Percentiles rank a stretch among this genome's conserved stretches.
Conservation (phyloP, 1,139 yeast species). For the Candida albicans region DNA sequence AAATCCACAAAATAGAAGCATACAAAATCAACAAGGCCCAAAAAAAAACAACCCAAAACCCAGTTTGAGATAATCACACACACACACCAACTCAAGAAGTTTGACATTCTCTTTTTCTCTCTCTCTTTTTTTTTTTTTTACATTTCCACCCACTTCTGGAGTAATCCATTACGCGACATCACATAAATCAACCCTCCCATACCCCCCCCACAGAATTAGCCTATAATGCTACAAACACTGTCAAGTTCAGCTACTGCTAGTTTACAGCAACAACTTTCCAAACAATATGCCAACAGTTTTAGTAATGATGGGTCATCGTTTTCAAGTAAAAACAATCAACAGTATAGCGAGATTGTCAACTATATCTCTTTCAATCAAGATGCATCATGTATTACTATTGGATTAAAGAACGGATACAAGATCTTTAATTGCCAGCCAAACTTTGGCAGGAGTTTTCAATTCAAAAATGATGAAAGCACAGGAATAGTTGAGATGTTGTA, state of each 20-base stretch:
- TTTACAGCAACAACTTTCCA: conserved; percentile 9
- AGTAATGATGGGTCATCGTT: conserved; percentile 12
- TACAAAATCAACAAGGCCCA: too few species aligned
- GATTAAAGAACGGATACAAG: conserved; percentile 73
- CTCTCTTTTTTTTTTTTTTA: neutral
- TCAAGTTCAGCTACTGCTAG: conserved; percentile 9
- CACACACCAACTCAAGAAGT: neutral
- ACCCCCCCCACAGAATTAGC: neutral
- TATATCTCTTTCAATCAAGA: conserved; percentile 87
- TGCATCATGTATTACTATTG: conserved; percentile 82
- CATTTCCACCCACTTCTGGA: neutral
- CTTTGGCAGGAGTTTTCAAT: conserved; percentile 74
- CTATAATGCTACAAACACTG: conserved; percentile 12
- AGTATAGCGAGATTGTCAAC: conserved; percentile 34
- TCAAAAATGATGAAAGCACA: conserved; percentile 52
- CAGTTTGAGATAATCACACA: neutral
- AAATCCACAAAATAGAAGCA: too few species aligned
- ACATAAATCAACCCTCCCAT: too few species aligned
- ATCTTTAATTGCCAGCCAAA: conserved; percentile 84
- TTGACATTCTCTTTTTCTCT: neutral
- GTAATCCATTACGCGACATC: neutral
- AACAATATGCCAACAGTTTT: conserved; percentile 12
- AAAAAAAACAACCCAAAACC: too few species aligned
- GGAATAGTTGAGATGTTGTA: conserved; percentile 89
- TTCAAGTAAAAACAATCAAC: conserved; percentile 5